Conservation (phyloP, 805 yeast genomes). For the Yarrowia sp. region DNA sequence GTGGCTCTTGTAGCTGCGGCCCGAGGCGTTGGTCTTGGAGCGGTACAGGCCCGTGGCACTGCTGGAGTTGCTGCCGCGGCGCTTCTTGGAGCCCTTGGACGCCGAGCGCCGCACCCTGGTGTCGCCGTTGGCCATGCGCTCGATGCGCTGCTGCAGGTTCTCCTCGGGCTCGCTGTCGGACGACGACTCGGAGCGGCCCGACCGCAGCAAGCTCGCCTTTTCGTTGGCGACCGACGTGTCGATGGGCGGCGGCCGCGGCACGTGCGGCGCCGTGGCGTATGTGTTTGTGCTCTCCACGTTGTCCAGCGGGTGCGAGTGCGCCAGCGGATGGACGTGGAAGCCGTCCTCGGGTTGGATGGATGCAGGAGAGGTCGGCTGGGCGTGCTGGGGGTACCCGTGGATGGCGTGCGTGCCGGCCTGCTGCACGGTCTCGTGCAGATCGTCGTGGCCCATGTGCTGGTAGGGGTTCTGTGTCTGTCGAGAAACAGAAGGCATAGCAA, state of each 20-base stretch:
- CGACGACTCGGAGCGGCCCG: not conserved
- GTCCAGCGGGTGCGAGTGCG: not conserved
- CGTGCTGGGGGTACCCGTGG: not conserved
- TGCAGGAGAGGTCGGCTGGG: not conserved
- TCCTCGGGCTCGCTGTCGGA: not conserved
- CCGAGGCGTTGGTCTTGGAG: not conserved
- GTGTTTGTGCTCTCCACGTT: slow-evolving; percentile 3
- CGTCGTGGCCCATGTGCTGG: not conserved
- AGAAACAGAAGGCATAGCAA: not conserved
- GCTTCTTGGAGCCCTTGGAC: slow-evolving; percentile 1
- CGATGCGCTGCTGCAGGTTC: slow-evolving; percentile 21
- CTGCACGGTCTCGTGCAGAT: not conserved
- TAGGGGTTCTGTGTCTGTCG: slow-evolving; percentile 25
- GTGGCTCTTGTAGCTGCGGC: not conserved
- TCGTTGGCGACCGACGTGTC: slow-evolving; percentile 5
- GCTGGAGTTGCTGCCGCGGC: slow-evolving; percentile 14
- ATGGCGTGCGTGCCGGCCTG: not conserved
- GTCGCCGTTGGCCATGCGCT: slow-evolving; percentile 9
- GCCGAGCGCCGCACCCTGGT: not conserved
- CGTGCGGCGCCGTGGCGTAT: slow-evolving; percentile 2
- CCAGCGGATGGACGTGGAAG: slow-evolving; percentile 6
- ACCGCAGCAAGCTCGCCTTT: not conserved
- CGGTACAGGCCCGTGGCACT: slow-evolving; percentile 5
- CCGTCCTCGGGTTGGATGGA: slow-evolving; percentile 14
- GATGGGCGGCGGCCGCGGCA: not conserved